phyloP scores from a whole-genome alignment of 2,329 filamentous ascomycete species.

The Aspergillus terreus region DNA sequence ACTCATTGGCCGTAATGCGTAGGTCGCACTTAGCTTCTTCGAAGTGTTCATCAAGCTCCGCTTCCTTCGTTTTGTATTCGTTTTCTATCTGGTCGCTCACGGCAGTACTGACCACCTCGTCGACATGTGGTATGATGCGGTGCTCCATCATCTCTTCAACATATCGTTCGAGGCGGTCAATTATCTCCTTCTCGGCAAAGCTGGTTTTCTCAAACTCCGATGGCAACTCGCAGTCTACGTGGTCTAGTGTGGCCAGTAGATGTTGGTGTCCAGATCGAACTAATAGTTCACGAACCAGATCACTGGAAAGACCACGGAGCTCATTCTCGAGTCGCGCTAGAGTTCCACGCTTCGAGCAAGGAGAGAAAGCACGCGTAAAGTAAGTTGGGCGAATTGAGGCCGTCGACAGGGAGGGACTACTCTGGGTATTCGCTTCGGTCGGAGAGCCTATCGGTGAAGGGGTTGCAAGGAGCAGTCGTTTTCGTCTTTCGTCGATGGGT shows the following conservation, averaged over 20 bases:
- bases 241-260: conserved; percentile 13
- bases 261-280: conserved; percentile 14
- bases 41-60: conserved; percentile 15
- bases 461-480: conserved; percentile 13
- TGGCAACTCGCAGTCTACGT: conserved; percentile 10
- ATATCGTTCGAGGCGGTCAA: conserved; percentile 13
- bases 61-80: conserved; percentile 6
- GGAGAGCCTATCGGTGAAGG: conserved; percentile 12
- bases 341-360: conserved; percentile 6
- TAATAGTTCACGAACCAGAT: conserved; percentile 13
- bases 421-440: conserved; percentile 18
- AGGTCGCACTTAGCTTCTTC: conserved; percentile 15
- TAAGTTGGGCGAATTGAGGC: conserved; percentile 13
- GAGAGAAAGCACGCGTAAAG: conserved; percentile 14
- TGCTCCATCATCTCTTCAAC: conserved; percentile 10
- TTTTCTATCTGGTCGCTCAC: conserved; percentile 12
- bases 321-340: conserved; percentile 12
- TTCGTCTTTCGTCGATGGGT: conserved; percentile 10
- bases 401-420: conserved; percentile 12
- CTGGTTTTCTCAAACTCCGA: conserved; percentile 6
- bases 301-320: conserved; percentile 15
- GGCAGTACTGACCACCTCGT: conserved; percentile 13
- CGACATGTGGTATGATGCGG: conserved; percentile 11
- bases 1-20: conserved; percentile 13
- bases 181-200: conserved; percentile 5